phyloP scores from a whole-genome alignment of 2,329 filamentous ascomycete genomes.

The Cercospora sojina region DNA sequence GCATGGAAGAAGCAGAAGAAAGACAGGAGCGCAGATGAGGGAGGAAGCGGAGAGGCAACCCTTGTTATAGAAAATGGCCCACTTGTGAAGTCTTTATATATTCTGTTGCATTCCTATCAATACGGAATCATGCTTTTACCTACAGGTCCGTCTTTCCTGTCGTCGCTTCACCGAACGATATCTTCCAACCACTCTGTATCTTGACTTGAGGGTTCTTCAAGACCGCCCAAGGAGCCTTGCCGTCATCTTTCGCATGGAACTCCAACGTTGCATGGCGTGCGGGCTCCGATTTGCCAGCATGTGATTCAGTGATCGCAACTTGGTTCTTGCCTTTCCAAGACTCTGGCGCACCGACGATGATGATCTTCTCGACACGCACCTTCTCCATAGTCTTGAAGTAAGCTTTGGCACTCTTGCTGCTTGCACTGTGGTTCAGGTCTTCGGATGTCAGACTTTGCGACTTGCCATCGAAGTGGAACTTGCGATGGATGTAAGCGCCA shows the following conservation, averaged over 20 bases:
- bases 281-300: slow-evolving; percentile 43
- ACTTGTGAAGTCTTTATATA: not conserved
- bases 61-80: too few relatives aligned
- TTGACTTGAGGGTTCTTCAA: slow-evolving; percentile 62
- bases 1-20: not conserved
- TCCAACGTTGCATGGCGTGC: slow-evolving; percentile 56
- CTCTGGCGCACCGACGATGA: slow-evolving; percentile 76
- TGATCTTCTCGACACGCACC: slow-evolving; percentile 78
- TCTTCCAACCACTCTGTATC: slow-evolving; percentile 65
- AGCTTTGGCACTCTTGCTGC: slow-evolving; percentile 63
- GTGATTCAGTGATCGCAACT: slow-evolving; percentile 64
- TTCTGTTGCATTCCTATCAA: not conserved
- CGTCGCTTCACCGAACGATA: slow-evolving; percentile 48
- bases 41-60: not conserved
- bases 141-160: not conserved
- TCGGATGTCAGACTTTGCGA: slow-evolving; percentile 63
- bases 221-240: slow-evolving; percentile 62
- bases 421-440: slow-evolving; percentile 55
- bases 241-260: slow-evolving; percentile 54
- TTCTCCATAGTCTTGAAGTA: slow-evolving; percentile 78
- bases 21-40: not conserved
- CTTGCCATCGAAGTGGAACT: slow-evolving; percentile 63
- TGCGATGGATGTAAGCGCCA: slow-evolving; percentile 84
- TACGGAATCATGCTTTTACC: not conserved
- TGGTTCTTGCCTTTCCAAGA: slow-evolving; percentile 66